These are phyloP conservation scores for Cytospora chrysosperma DNA, from an alignment of 2,329 filamentous ascomycete genomes.

Conservation along the genomic window DNA sequence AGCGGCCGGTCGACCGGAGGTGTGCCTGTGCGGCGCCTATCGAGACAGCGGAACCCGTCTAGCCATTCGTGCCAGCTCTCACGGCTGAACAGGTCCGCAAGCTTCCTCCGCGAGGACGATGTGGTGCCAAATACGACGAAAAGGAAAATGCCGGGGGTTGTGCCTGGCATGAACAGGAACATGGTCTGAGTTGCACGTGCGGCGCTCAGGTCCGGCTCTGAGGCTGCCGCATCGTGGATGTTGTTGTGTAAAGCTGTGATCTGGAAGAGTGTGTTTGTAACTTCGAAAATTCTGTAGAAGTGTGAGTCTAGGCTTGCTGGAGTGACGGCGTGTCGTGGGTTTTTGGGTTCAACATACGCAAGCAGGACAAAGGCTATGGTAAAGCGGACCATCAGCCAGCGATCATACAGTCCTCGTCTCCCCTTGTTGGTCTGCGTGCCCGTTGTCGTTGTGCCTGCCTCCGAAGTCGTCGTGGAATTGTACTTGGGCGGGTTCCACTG, in stretches of 20 bases:
- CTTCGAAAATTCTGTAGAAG: constrained; percentile 28
- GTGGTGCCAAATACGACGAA: constrained; percentile 30
- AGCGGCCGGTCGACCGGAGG: background rate
- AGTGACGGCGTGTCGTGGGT: background rate
- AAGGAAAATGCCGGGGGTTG: constrained; percentile 27
- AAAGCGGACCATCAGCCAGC: constrained; percentile 33
- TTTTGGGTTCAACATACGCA: constrained; percentile 24
- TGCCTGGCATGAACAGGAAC: constrained; percentile 28
- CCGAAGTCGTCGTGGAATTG: constrained; percentile 14
- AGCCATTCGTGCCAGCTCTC: constrained; percentile 9
- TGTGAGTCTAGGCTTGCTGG: background rate
- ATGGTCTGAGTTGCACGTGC: constrained; percentile 24
- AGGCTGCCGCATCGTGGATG: constrained; percentile 16
- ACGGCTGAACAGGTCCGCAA: constrained; percentile 24
- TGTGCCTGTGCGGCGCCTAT: background rate
- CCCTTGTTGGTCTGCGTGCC: constrained; percentile 8
- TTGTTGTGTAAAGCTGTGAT: constrained; percentile 28
- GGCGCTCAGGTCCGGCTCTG: constrained; percentile 25
- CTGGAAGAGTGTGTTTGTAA: constrained; percentile 32
- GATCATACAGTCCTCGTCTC: constrained; percentile 28
- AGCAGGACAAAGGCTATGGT: constrained; percentile 30
- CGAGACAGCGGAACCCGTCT: background rate
- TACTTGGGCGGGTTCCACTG: constrained; percentile 27
- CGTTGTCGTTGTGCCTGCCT: constrained; percentile 6
- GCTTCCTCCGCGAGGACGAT: constrained; percentile 26